These are phyloP conservation scores for Echium plantagineum DNA, from an alignment of 257 asterid genomes.

Conservation along the genomic window DNA sequence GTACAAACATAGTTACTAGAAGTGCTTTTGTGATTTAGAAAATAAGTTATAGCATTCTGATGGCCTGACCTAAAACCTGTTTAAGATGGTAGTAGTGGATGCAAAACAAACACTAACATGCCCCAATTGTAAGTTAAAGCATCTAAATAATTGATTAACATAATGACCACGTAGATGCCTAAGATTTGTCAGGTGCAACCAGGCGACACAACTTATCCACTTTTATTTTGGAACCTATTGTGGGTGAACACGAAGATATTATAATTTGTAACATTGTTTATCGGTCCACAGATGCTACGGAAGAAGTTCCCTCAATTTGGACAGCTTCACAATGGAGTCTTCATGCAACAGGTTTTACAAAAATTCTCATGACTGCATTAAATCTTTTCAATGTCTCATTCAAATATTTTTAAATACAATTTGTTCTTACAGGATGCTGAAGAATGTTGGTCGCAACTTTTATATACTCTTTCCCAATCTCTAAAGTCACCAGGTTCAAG, in stretches of 20 bases:
- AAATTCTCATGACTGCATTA: conserved; percentile 9
- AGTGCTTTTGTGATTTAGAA: background rate
- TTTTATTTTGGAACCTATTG: background rate
- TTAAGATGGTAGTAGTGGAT: background rate
- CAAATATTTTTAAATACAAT: background rate
- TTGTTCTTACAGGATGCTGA: conserved; percentile 76
- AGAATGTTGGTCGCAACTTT: conserved; percentile 98
- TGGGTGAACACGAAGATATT: background rate
- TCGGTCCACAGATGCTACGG: conserved; percentile 56
- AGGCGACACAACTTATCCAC: background rate
- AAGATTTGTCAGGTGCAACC: background rate
- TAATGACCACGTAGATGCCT: background rate
- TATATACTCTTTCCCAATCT: conserved; percentile 74
- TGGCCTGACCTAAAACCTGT: background rate
- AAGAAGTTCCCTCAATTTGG: conserved; percentile 97
- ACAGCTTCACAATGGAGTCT: conserved; percentile 85
- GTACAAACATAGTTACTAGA: background rate
- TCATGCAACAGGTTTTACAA: conserved; percentile 87
- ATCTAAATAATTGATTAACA: background rate
- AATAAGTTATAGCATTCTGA: no score
- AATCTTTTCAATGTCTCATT: background rate
- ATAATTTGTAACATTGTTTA: background rate
- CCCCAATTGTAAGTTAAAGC: no score
- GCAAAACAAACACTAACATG: no score
- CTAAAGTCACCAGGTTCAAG: conserved; percentile 54